Percentiles rank a stretch among this genome's conserved stretches.
phyloP scores from a whole-genome alignment of 106 monocot genomes.

The Dendrobium catenatum region DNA sequence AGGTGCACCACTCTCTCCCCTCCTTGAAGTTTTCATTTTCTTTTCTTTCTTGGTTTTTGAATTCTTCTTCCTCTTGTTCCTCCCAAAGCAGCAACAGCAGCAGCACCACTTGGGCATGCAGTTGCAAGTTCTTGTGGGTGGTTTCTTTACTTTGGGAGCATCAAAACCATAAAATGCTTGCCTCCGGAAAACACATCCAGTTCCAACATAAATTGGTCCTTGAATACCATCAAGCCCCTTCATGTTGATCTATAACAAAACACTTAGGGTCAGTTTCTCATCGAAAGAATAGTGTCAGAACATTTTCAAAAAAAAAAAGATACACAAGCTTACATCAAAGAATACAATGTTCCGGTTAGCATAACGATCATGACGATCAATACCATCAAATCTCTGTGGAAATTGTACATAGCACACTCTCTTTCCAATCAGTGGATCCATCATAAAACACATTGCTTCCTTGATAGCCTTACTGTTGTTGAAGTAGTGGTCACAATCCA shows the following conservation, averaged over 20 bases:
- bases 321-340: slow-evolving; percentile 27
- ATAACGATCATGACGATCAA: slow-evolving; percentile 35
- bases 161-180: slow-evolving; percentile 62
- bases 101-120: slow-evolving; percentile 79
- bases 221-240: slow-evolving; percentile 35
- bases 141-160: slow-evolving; percentile 78
- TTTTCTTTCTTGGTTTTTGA: slow-evolving; percentile 17
- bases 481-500: slow-evolving; percentile 33
- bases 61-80: slow-evolving; percentile 25
- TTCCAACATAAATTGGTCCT: slow-evolving; percentile 31
- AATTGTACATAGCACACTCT: slow-evolving; percentile 34
- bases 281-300: not conserved
- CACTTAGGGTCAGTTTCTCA: not conserved
- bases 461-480: slow-evolving; percentile 28
- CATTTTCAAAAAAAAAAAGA: not conserved
- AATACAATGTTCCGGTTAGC: slow-evolving; percentile 30
- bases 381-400: slow-evolving; percentile 30
- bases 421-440: slow-evolving; percentile 30
- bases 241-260: slow-evolving; percentile 26
- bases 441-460: slow-evolving; percentile 32
- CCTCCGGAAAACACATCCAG: slow-evolving; percentile 24
- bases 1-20: slow-evolving; percentile 13
- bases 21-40: slow-evolving; percentile 23
- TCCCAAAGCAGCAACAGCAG: slow-evolving; percentile 34
- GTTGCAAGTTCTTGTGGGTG: slow-evolving; percentile 70